These are phyloP conservation scores for Trichoderma asperellum DNA, from an alignment of 2,329 filamentous ascomycete genomes.

Conservation along the genomic window DNA sequence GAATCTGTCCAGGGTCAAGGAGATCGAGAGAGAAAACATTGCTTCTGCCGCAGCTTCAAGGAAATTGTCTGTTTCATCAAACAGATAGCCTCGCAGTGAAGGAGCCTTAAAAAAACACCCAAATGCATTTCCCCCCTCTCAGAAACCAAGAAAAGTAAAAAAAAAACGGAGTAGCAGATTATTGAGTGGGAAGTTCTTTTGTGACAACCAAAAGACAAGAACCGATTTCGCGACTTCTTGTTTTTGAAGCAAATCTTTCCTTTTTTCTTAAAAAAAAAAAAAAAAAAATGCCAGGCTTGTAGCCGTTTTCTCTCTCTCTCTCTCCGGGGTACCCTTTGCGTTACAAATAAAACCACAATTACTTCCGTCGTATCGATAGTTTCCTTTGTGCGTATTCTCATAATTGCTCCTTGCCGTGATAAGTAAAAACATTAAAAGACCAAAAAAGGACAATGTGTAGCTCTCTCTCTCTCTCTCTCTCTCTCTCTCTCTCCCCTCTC, in stretches of 20 bases:
- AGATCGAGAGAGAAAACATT: background rate
- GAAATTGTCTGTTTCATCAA: background rate
- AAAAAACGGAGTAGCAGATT: background rate
- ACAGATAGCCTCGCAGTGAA: background rate
- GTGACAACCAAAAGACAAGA: background rate
- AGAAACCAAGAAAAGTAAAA: background rate
- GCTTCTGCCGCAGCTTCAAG: background rate
- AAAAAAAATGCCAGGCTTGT: background rate
- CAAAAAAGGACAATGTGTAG: conserved; percentile 3
- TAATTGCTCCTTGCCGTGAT: conserved; percentile 20
- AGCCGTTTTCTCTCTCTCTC: background rate
- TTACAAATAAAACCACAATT: conserved; percentile 9
- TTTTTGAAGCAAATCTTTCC: conserved; percentile 2
- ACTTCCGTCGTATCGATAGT: conserved; percentile 8
- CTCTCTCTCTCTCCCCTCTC: background rate
- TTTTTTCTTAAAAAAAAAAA: background rate
- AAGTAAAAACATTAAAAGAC: background rate
- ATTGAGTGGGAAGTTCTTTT: conserved; percentile 4
- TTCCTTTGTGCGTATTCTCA: background rate
- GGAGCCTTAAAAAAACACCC: background rate
- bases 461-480: background rate
- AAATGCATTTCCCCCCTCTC: background rate
- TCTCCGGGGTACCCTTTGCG: conserved; percentile 7
- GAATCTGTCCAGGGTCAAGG: background rate
- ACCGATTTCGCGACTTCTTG: conserved; percentile 12